Percentiles rank a stretch among this genome's conserved stretches.
Conservation (phyloP, 2,329 filamentous ascomycete genomes). For the Monosporascus sp. region DNA sequence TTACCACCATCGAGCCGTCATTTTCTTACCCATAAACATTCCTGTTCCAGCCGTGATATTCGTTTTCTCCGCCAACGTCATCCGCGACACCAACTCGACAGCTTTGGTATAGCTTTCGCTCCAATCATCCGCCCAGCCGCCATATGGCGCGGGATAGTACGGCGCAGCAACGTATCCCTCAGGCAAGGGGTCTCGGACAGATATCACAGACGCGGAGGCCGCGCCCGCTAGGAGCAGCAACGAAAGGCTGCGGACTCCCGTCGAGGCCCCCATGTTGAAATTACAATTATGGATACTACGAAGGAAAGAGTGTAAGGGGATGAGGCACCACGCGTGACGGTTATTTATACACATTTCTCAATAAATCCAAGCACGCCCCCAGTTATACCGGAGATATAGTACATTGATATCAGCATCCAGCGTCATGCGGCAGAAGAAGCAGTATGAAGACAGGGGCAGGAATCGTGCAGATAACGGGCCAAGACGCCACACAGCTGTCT, state of each 20-base stretch:
- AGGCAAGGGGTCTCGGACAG: constrained; percentile 22
- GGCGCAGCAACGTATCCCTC: constrained; percentile 41
- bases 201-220: constrained; percentile 13
- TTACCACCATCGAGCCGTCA: constrained; percentile 11
- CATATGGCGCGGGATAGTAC: constrained; percentile 70
- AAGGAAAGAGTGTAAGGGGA: background rate
- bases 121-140: constrained; percentile 68
- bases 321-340: too few species aligned
- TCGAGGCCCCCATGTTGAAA: constrained; percentile 17
- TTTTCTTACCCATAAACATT: constrained; percentile 57
- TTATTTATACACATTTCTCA: too few species aligned
- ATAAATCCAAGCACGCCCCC: too few species aligned
- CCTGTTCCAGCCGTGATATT: constrained; percentile 70
- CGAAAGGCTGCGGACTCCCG: constrained; percentile 20
- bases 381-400: too few species aligned
- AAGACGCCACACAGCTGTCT: background rate
- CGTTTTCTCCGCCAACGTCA: constrained; percentile 77
- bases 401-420: too few species aligned
- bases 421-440: too few species aligned
- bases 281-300: constrained; percentile 12
- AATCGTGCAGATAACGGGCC: too few species aligned
- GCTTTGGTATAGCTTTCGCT: constrained; percentile 65
- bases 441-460: too few species aligned
- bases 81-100: constrained; percentile 59
- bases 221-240: constrained; percentile 13